These are phyloP conservation scores for Zymoseptoria passerinii DNA, from an alignment of 2,329 filamentous ascomycete genomes.

Conservation along the genomic window DNA sequence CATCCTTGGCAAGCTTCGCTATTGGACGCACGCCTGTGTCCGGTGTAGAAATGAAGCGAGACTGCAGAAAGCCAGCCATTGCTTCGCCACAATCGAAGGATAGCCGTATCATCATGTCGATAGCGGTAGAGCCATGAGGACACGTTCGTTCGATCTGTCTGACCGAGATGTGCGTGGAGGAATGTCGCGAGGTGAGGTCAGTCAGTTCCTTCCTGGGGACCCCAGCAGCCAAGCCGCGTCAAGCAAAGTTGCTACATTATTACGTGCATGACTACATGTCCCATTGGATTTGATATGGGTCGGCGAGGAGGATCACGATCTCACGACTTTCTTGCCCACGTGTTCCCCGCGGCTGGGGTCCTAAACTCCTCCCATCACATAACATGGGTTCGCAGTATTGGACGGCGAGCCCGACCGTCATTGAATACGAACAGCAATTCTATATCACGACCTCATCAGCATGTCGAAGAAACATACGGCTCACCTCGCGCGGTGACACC, in stretches of 20 bases:
- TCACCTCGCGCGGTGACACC: background rate
- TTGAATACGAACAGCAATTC: background rate
- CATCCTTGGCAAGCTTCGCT: background rate
- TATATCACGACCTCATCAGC: background rate
- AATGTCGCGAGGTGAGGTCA: too few species aligned
- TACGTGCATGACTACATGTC: too few species aligned
- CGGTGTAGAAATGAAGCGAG: background rate
- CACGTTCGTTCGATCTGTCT: too few species aligned
- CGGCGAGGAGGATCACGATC: background rate
- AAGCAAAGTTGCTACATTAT: too few species aligned
- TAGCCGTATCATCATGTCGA: too few species aligned
- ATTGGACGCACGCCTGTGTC: background rate
- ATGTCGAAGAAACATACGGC: background rate
- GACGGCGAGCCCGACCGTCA: background rate
- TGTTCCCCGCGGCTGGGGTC: background rate
- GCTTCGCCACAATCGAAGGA: background rate
- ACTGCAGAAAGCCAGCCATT: background rate
- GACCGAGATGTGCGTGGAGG: too few species aligned
- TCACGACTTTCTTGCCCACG: background rate
- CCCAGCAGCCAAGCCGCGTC: too few species aligned
- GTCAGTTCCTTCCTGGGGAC: too few species aligned
- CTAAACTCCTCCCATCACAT: background rate
- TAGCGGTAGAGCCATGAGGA: too few species aligned
- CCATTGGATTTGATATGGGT: background rate
- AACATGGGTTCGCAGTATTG: background rate